Evolutionary conservation across 148 eudicot species (phyloP).

Genomic region (Cornus controversa): DNA sequence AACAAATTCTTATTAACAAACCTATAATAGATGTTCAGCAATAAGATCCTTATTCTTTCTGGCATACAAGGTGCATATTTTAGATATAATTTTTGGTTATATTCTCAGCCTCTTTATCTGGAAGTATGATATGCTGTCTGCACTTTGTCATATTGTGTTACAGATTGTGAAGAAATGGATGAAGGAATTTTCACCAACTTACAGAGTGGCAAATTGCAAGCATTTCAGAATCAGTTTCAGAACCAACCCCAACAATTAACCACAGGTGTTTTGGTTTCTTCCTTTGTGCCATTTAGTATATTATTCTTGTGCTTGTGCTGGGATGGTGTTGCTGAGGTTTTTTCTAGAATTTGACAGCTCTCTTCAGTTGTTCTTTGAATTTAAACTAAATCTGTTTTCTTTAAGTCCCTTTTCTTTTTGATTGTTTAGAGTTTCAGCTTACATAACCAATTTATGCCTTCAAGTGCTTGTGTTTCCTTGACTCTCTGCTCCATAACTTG

Average conservation of each 20-base stretch:
- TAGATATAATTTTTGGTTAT: not conserved
- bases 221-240: slow-evolving; percentile 38
- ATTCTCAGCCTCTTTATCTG: not conserved
- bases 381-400: not conserved
- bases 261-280: slow-evolving; percentile 34
- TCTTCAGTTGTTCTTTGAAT: not conserved
- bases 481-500: not conserved
- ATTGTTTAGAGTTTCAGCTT: not conserved
- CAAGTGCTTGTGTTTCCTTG: not conserved
- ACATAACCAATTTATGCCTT: not conserved
- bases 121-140: not conserved
- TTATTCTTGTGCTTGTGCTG: not conserved
- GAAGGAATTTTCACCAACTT: slow-evolving; percentile 25
- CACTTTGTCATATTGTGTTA: not conserved
- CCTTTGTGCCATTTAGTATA: not conserved
- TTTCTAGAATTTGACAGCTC: not conserved
- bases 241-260: slow-evolving; percentile 35
- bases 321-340: not conserved
- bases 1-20: not conserved
- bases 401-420: not conserved
- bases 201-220: slow-evolving; percentile 26
- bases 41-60: not conserved
- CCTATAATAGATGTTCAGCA: not conserved
- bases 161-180: slow-evolving; percentile 31
- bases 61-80: not conserved